Percentiles rank a stretch among this genome's conserved stretches.
Evolutionary conservation across 2,329 filamentous ascomycete species (phyloP).

Genomic region (Claviceps digitariae): DNA sequence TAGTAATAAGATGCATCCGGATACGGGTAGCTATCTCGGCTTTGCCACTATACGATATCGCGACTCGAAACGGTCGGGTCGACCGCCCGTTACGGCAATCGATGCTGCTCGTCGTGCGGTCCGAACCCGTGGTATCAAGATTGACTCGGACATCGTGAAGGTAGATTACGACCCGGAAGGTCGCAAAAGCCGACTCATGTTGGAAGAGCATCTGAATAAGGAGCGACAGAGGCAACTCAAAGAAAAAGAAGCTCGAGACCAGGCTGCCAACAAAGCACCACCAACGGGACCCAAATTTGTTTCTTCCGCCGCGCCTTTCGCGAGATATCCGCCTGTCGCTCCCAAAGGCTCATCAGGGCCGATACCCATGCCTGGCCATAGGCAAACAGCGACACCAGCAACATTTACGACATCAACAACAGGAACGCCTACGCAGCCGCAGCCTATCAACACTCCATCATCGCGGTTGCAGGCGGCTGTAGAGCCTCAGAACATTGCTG

Average conservation of each 20-base stretch:
- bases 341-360: conserved; percentile 68
- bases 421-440: conserved; percentile 18
- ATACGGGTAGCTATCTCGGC: conserved; percentile 85
- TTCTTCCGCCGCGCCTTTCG: conserved; percentile 15
- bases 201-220: conserved; percentile 59
- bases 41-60: conserved; percentile 86
- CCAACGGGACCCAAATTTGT: conserved; percentile 25
- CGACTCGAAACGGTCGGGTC: conserved; percentile 43
- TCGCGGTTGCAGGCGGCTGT: conserved; percentile 32
- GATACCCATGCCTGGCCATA: conserved; percentile 20
- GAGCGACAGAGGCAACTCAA: conserved; percentile 47
- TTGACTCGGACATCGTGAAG: conserved; percentile 63
- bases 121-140: conserved; percentile 59
- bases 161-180: conserved; percentile 88
- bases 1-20: conserved; percentile 88
- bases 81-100: conserved; percentile 47
- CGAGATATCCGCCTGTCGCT: conserved; percentile 59
- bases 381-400: conserved; percentile 7
- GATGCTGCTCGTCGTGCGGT: conserved; percentile 74
- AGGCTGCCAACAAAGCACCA: conserved; percentile 17
- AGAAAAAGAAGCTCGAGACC: conserved; percentile 17
- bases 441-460: conserved; percentile 14
- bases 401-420: neutral
- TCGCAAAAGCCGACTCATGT: conserved; percentile 62
- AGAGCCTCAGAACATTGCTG: conserved; percentile 52